These are phyloP conservation scores for Suillus alpinus DNA, from an alignment of 768 basidiomycete species.

Conservation along the genomic window DNA sequence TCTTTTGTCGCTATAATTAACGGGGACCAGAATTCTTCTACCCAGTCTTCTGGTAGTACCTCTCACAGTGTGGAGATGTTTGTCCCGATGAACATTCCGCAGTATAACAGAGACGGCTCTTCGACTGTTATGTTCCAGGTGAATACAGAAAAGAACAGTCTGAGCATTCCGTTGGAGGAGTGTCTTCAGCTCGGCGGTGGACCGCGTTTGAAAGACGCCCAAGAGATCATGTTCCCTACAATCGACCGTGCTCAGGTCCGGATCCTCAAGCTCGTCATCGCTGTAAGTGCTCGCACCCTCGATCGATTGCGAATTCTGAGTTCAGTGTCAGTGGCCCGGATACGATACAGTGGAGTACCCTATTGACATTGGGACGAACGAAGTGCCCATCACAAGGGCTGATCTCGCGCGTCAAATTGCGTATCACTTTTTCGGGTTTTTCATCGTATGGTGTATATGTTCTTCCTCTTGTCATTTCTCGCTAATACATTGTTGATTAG, in stretches of 20 bases:
- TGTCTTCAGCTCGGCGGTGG: neutral
- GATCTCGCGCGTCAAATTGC: conserved; percentile 10
- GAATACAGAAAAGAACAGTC: neutral
- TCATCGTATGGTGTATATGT: conserved; percentile 5
- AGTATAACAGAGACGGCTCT: neutral
- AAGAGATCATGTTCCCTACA: conserved; percentile 5
- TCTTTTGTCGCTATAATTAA: neutral
- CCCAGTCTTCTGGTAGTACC: neutral
- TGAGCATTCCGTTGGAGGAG: conserved; percentile 3
- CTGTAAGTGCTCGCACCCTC: neutral
- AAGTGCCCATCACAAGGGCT: neutral
- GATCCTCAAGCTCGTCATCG: neutral
- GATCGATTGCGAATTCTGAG: neutral
- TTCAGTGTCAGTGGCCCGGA: conserved; percentile 12
- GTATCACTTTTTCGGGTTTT: conserved; percentile 5
- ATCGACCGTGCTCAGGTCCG: neutral
- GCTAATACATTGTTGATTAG: neutral
- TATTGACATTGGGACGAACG: conserved; percentile 1
- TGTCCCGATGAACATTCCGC: conserved; percentile 1
- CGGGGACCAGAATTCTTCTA: neutral
- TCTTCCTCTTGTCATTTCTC: neutral
- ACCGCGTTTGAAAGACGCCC: neutral
- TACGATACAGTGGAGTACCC: conserved; percentile 4
- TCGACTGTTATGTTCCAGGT: neutral
- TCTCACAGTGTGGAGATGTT: neutral